Evolutionary conservation across 768 basidiomycete genomes (phyloP).

Genomic region (Amanita muscaria): DNA sequence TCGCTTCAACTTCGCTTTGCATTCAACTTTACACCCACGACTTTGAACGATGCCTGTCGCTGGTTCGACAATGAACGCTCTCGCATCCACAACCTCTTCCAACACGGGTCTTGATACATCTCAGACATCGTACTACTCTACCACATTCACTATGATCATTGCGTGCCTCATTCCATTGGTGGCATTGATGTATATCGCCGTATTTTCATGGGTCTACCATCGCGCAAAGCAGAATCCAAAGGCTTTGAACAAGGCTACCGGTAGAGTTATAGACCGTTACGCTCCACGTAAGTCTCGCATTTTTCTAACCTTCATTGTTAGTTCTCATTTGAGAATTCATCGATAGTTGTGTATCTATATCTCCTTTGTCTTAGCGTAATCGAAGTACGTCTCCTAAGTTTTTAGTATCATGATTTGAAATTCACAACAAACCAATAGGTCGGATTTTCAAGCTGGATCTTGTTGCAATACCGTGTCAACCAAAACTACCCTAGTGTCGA

Average conservation of each 20-base stretch:
- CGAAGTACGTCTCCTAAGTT: slow-evolving; percentile 25
- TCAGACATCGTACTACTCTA: slow-evolving; percentile 23
- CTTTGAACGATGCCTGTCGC: slow-evolving; percentile 1
- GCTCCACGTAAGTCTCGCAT: slow-evolving; percentile 36
- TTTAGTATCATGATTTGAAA: neutral
- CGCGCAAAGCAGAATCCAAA: slow-evolving; percentile 36
- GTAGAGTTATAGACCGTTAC: slow-evolving; percentile 38
- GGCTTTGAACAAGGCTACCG: slow-evolving; percentile 41
- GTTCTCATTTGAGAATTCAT: slow-evolving; percentile 15
- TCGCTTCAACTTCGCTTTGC: neutral
- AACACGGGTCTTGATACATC: slow-evolving; percentile 4
- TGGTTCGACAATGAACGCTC: neutral
- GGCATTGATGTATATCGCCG: slow-evolving; percentile 39
- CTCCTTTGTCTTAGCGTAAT: slow-evolving; percentile 40
- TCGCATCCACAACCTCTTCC: too few species aligned
- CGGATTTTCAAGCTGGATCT: slow-evolving; percentile 49
- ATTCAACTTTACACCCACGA: neutral
- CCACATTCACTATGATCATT: slow-evolving; percentile 27
- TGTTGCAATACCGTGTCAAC: slow-evolving; percentile 46
- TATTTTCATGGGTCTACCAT: slow-evolving; percentile 41
- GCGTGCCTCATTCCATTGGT: slow-evolving; percentile 28
- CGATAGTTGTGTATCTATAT: slow-evolving; percentile 41
- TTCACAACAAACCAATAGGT: slow-evolving; percentile 27
- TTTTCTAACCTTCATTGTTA: neutral
- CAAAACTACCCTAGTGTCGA: slow-evolving; percentile 40